These are phyloP conservation scores for Millerago galiae DNA, from an alignment of 805 yeast genomes.

Conservation along the genomic window DNA sequence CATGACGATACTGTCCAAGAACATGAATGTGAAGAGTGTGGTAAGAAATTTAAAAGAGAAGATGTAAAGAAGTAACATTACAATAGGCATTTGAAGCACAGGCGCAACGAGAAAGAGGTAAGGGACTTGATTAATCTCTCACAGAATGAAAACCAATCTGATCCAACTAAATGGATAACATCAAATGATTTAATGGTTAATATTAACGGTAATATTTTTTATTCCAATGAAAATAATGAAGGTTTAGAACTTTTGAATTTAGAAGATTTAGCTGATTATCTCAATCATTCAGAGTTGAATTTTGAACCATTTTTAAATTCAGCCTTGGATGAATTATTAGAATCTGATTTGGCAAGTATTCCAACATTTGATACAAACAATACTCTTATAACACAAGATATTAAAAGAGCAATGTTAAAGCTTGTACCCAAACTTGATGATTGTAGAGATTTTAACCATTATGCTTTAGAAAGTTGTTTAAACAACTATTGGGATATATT, in stretches of 20 bases:
- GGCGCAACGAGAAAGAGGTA: slow-evolving; percentile 1
- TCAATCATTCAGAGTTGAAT: slow-evolving; percentile 17
- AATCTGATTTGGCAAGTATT: slow-evolving; percentile 6
- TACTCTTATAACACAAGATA: slow-evolving; percentile 1
- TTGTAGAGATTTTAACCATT: slow-evolving; percentile 17
- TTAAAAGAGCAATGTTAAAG: neutral
- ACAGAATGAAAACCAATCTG: slow-evolving; percentile 17
- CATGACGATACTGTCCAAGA: slow-evolving; percentile 44
- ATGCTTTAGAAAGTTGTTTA: slow-evolving; percentile 19
- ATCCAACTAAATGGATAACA: slow-evolving; percentile 18
- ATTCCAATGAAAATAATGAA: neutral
- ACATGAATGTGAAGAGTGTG: slow-evolving; percentile 46
- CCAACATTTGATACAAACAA: slow-evolving; percentile 5
- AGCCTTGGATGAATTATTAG: slow-evolving; percentile 1
- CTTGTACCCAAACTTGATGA: slow-evolving; percentile 15
- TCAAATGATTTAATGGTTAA: slow-evolving; percentile 7
- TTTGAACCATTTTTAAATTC: slow-evolving; percentile 20
- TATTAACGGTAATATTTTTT: slow-evolving; percentile 6
- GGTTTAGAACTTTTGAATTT: slow-evolving; percentile 9
- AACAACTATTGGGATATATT: slow-evolving; percentile 46
- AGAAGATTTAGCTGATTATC: slow-evolving; percentile 12
- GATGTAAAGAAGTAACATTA: slow-evolving; percentile 45
- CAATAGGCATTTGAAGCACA: slow-evolving; percentile 31
- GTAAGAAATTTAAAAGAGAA: slow-evolving; percentile 54
- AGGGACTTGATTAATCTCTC: slow-evolving; percentile 14